Base-by-base conservation (phyloP, 331 rosid species). In the Prunus yedoensis region DNA sequence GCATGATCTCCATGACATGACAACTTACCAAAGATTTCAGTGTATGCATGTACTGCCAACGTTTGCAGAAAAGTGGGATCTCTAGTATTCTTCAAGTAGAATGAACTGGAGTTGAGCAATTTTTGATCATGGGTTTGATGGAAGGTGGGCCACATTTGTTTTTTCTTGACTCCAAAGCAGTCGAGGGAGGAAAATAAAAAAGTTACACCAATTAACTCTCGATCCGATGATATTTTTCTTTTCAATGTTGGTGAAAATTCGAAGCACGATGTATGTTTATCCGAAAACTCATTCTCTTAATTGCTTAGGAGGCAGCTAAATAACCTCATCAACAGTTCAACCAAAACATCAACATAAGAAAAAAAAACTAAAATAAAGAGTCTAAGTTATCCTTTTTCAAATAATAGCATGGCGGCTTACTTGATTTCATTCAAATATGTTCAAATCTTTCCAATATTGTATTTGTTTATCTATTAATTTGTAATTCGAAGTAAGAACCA, bases 1-100 rank as follows among this genome's bases (percentile, higher is more conserved):
- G 50, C 50, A 51, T 41, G 66, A 49, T 50, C 59, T 15, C 73
- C 77, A 73, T 59, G 68, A 58, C 66, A 73, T 27, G 53, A 58
- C 76, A 30, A 73, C n/a, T 59, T 59, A 21, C 15, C 27, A 58
- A 10, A 45, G 57, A 56, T 71, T 71, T 32, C 51, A 15, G 76
- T 35, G 16, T 50, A 30, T 62, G 68, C 68, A 63, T 63, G 68
- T 63, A 45, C 58, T 15, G n/a, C 27, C 51, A 25, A 52, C 14
- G 64, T 3, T 10, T 15, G 17, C 32, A 15, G 16, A 58, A 35
- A 73, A 58, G 77, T 73, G 45, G 25, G 28, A 23, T 73, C 57
- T 41, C 4, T 16, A 25, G 58, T 45, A 38, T 59, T 73, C 77
- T 25, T 58, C 1, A 59, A 73, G 77, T 56, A 59, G 77, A 25